Conservation (phyloP, 2,329 filamentous ascomycete species). For the Cercospora sp. region DNA sequence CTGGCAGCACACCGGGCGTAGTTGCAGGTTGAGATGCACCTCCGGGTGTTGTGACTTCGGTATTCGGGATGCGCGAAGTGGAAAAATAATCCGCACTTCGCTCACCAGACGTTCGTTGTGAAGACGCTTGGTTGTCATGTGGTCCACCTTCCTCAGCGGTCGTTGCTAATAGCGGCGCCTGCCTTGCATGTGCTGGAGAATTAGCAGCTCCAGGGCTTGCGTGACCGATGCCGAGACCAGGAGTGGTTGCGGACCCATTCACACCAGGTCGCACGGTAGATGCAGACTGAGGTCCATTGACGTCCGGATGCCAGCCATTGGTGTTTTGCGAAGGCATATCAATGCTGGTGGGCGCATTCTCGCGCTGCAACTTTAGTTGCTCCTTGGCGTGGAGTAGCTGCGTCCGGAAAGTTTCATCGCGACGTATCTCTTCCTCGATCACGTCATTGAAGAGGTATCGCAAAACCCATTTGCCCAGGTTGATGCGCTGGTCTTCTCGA, state of each 20-base stretch:
- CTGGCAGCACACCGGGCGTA: conserved; percentile 36
- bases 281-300: conserved; percentile 47
- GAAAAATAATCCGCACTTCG: conserved; percentile 75
- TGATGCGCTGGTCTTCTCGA: conserved; percentile 91
- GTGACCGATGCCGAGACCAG: conserved; percentile 74
- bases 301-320: conserved; percentile 46
- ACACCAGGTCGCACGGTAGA: conserved; percentile 61
- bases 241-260: conserved; percentile 67
- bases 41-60: conserved; percentile 37
- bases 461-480: conserved; percentile 93
- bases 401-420: conserved; percentile 73
- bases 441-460: conserved; percentile 87
- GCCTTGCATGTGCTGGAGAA: conserved; percentile 39
- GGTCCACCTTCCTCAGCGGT: conserved; percentile 45
- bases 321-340: conserved; percentile 49
- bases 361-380: conserved; percentile 55
- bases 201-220: conserved; percentile 38
- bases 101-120: conserved; percentile 60
- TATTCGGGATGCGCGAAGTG: conserved; percentile 54
- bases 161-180: conserved; percentile 38
- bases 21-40: conserved; percentile 30
- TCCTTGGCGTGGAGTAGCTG: conserved; percentile 64
- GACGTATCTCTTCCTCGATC: conserved; percentile 84
- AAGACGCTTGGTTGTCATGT: conserved; percentile 58
- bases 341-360: conserved; percentile 63